Conservation (phyloP, 2,329 filamentous ascomycete genomes). For the Phialophora tarda region DNA sequence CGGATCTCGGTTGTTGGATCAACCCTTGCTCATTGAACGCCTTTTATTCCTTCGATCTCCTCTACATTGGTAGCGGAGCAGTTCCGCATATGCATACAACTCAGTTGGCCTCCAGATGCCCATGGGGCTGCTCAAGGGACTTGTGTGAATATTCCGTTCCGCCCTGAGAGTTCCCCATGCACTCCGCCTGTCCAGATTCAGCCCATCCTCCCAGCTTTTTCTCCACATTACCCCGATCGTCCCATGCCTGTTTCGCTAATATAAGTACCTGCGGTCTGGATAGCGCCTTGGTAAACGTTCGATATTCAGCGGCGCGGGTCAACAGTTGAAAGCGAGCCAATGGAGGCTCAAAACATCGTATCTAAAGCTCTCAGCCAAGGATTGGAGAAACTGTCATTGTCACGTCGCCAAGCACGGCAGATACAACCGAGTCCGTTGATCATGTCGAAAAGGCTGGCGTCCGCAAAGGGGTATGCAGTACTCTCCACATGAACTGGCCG, state of each 20-base stretch:
- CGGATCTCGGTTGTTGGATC: not conserved
- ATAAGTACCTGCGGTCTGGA: not conserved
- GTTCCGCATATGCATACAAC: not conserved
- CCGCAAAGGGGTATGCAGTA: not conserved
- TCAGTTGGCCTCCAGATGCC: not conserved
- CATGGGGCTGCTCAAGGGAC: not conserved
- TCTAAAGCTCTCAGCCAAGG: not conserved
- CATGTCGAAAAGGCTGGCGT: not conserved
- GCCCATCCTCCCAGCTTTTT: not conserved
- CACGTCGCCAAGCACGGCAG: conserved; percentile 6
- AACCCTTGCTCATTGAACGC: not conserved
- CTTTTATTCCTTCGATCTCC: not conserved
- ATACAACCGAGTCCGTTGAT: not conserved
- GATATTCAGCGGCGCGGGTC: not conserved
- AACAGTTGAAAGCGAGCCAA: conserved; percentile 1
- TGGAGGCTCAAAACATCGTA: not conserved
- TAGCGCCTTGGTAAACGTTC: not conserved
- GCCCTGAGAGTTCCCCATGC: not conserved
- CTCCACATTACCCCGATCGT: conserved; percentile 6
- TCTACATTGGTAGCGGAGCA: not conserved
- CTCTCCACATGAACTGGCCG: not conserved
- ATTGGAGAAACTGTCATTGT: not conserved
- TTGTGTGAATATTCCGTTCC: not conserved
- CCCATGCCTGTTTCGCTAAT: not conserved
- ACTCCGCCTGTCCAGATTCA: not conserved